Evolutionary conservation across 2,329 filamentous ascomycete species (phyloP).

Genomic region (Harringtonia aguacate): DNA sequence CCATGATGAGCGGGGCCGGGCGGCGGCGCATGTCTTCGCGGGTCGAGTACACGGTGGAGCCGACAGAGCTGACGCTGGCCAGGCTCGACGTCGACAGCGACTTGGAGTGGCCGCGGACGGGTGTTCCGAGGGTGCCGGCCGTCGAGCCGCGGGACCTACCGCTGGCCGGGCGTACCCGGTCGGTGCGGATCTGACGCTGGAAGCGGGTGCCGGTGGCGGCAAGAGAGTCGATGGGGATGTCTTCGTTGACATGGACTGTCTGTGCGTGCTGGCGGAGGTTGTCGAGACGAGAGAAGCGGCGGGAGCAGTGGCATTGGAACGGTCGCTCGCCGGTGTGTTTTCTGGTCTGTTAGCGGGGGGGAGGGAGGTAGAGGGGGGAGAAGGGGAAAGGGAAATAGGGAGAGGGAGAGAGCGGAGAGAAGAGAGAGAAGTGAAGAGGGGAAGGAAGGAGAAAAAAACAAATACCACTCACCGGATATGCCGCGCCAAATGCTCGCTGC

Average conservation of each 20-base stretch:
- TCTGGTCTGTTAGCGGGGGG: constrained; percentile 29
- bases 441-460: neutral
- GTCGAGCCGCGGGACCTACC: constrained; percentile 69
- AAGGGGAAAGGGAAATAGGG: neutral
- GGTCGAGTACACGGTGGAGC: constrained; percentile 60
- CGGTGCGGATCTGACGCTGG: constrained; percentile 82
- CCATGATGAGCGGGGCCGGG: constrained; percentile 76
- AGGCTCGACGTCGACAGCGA: constrained; percentile 81
- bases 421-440: neutral
- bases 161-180: constrained; percentile 58
- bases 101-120: constrained; percentile 73
- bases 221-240: constrained; percentile 87
- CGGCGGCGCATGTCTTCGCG: constrained; percentile 58
- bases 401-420: neutral
- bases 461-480: constrained; percentile 65
- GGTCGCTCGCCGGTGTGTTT: constrained; percentile 97
- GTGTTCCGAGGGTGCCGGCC: constrained; percentile 58
- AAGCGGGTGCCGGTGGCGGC: constrained; percentile 88
- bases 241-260: constrained; percentile 94
- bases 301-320: constrained; percentile 90
- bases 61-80: constrained; percentile 53
- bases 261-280: constrained; percentile 95
- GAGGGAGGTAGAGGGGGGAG: neutral
- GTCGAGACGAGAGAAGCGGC: constrained; percentile 86
- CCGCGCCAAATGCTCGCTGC: constrained; percentile 88